These are phyloP conservation scores for Colletotrichum sublineola DNA, from an alignment of 2,329 filamentous ascomycete species.

Conservation along the genomic window DNA sequence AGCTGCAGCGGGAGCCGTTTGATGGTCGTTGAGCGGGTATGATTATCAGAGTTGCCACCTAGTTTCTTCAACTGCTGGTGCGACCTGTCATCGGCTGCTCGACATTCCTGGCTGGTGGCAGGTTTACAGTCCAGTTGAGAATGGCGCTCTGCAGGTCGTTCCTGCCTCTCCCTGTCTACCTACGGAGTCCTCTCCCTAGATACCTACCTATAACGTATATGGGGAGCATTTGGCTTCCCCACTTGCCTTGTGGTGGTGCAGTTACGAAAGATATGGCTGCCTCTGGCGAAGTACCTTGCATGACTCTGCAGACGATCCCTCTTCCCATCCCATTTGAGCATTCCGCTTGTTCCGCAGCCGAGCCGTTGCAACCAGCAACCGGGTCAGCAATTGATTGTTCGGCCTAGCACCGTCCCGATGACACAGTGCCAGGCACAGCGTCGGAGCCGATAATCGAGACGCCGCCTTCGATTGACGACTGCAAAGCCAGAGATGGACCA, in stretches of 20 bases:
- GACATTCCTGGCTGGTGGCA: conserved; percentile 11
- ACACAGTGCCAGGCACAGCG: background rate
- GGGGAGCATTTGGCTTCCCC: conserved; percentile 2
- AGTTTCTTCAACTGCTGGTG: conserved; percentile 3
- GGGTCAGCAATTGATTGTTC: conserved; percentile 16
- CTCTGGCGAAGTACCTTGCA: conserved; percentile 38
- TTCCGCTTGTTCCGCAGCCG: conserved; percentile 36
- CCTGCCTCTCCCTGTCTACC: conserved; percentile 26
- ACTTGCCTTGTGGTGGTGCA: conserved; percentile 14
- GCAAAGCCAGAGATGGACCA: background rate
- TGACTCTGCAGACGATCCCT: conserved; percentile 21
- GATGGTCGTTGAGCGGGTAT: background rate
- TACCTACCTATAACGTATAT: background rate
- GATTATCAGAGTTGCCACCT: background rate
- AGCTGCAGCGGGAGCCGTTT: background rate
- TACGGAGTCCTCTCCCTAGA: no score
- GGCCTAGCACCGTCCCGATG: background rate
- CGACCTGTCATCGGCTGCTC: conserved; percentile 11
- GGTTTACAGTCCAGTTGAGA: conserved; percentile 7
- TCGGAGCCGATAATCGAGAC: background rate
- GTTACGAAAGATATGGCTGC: conserved; percentile 22
- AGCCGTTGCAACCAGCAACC: conserved; percentile 38
- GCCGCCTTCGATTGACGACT: background rate
- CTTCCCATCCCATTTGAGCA: conserved; percentile 26
- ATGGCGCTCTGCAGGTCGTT: conserved; percentile 27